A percentile compares a stretch with the other conserved stretches of the same genome.
Conservation (phyloP, 768 basidiomycete genomes). For the Pluteus cervinus region DNA sequence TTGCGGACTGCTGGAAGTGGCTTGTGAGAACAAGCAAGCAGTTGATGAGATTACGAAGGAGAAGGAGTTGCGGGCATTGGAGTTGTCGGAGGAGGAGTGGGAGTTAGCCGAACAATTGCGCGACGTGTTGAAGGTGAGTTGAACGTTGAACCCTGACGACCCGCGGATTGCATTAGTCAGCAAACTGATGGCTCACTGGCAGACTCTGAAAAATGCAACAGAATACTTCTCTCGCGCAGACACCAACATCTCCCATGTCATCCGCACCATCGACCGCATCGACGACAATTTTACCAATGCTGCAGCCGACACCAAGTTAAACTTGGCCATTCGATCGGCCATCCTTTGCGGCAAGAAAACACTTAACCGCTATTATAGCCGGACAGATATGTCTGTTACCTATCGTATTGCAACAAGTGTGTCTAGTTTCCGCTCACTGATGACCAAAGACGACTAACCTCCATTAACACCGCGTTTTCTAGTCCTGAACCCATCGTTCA, state of each 20-base stretch:
- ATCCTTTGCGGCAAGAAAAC: slow-evolving; percentile 14
- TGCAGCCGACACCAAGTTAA: slow-evolving; percentile 1
- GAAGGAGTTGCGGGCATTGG: slow-evolving; percentile 9
- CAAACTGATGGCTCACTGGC: background rate
- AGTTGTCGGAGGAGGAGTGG: slow-evolving; percentile 21
- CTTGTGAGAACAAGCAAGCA: slow-evolving; percentile 17
- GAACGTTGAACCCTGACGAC: no score
- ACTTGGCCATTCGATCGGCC: slow-evolving; percentile 12
- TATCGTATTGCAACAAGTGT: slow-evolving; percentile 22
- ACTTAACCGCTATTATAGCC: slow-evolving; percentile 19
- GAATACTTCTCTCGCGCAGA: slow-evolving; percentile 18
- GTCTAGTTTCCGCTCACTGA: slow-evolving; percentile 8
- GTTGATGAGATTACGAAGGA: slow-evolving; percentile 16
- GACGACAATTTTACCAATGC: slow-evolving; percentile 11
- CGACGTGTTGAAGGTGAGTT: slow-evolving; percentile 19
- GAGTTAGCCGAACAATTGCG: slow-evolving; percentile 16
- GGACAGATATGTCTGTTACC: slow-evolving; percentile 15
- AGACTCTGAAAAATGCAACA: slow-evolving; percentile 24
- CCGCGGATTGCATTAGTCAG: no score
- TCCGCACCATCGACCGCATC: slow-evolving; percentile 28
- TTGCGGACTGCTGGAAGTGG: slow-evolving; percentile 25
- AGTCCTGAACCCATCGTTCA: slow-evolving; percentile 32
- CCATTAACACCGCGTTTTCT: background rate
- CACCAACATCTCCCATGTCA: slow-evolving; percentile 20
- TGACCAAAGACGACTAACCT: background rate